A percentile compares a stretch with the other conserved stretches of the same genome.
Evolutionary conservation across 768 basidiomycete genomes (phyloP).

Genomic region (Boletus coccyginus): DNA sequence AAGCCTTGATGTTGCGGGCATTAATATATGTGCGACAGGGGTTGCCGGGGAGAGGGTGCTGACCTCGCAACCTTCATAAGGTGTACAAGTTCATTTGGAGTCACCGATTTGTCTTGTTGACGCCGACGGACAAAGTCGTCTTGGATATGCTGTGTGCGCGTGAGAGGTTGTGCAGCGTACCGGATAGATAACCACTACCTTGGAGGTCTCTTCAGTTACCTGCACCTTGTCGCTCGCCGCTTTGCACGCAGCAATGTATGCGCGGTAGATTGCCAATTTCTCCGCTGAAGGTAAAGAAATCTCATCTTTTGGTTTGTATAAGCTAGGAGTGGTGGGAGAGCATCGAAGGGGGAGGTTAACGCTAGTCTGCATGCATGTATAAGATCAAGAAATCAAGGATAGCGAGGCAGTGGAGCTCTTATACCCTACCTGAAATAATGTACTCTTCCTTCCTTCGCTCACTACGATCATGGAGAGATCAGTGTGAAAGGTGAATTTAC

Average conservation of each 20-base stretch:
- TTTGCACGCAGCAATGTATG: constrained; percentile 60
- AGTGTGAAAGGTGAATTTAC: constrained; percentile 67
- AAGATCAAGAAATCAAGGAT: not conserved
- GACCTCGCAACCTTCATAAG: constrained; percentile 72
- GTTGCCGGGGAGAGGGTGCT: constrained; percentile 13
- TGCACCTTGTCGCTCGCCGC: constrained; percentile 43
- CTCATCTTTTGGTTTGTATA: constrained; percentile 50
- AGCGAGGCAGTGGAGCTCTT: not conserved
- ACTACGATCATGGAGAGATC: constrained; percentile 67
- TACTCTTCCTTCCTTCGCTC: constrained; percentile 62
- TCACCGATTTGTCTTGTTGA: constrained; percentile 36
- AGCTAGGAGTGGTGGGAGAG: constrained; percentile 19
- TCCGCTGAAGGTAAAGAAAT: constrained; percentile 46
- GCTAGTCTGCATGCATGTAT: constrained; percentile 48
- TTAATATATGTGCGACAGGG: not conserved
- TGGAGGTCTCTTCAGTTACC: constrained; percentile 53
- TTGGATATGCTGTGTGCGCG: constrained; percentile 60
- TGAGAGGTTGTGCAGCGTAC: not conserved
- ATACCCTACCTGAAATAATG: constrained; percentile 61
- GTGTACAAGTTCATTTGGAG: constrained; percentile 62
- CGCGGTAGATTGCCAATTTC: constrained; percentile 53
- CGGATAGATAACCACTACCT: constrained; percentile 39
- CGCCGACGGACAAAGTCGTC: constrained; percentile 62
- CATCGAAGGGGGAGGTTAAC: constrained; percentile 50
- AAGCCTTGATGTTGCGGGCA: constrained; percentile 40